Percentiles rank a stretch among this genome's conserved stretches.
These are phyloP conservation scores for Chaetomium olivaceum DNA, from an alignment of 2,329 filamentous ascomycete species.

Conservation along the genomic window DNA sequence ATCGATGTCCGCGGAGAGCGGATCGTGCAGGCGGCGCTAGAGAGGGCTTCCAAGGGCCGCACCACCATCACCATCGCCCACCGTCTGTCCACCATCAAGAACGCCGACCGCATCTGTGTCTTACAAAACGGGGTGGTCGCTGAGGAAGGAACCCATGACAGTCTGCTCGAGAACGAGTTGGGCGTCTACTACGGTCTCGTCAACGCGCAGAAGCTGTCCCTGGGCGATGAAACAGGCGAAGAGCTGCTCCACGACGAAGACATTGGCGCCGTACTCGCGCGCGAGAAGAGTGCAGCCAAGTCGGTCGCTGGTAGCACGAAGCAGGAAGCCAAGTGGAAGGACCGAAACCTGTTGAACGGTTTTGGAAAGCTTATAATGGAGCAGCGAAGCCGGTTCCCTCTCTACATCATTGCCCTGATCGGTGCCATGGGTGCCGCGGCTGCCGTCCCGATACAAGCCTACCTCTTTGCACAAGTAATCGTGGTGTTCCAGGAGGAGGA, in stretches of 20 bases:
- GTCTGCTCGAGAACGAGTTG: slow-evolving; percentile 60
- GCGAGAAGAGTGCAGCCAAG: slow-evolving; percentile 49
- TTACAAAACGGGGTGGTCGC: slow-evolving; percentile 68
- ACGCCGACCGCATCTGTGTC: slow-evolving; percentile 78
- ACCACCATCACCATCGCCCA: slow-evolving; percentile 78
- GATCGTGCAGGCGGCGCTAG: slow-evolving; percentile 66
- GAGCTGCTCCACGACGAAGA: slow-evolving; percentile 45
- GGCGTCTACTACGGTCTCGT: slow-evolving; percentile 68
- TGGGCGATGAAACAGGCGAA: slow-evolving; percentile 48
- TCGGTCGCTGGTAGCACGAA: slow-evolving; percentile 36
- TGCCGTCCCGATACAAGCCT: slow-evolving; percentile 54
- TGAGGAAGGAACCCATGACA: slow-evolving; percentile 75
- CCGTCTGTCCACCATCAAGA: slow-evolving; percentile 71
- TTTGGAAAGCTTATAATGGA: slow-evolving; percentile 60
- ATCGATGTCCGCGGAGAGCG: slow-evolving; percentile 60
- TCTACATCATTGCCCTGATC: slow-evolving; percentile 53
- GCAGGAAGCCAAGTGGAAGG: slow-evolving; percentile 39
- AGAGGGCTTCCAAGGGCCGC: slow-evolving; percentile 58
- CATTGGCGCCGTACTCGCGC: slow-evolving; percentile 42
- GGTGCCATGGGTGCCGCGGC: slow-evolving; percentile 48
- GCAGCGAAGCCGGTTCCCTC: slow-evolving; percentile 52
- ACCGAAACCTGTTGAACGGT: slow-evolving; percentile 49
- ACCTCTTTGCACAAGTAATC: slow-evolving; percentile 56
- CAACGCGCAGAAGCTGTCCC: slow-evolving; percentile 59
- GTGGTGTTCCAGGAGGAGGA: slow-evolving; percentile 47